Evolutionary conservation across 805 yeast species (phyloP), one percentile per base, ranked within the genome.

Genomic region (Candida palmyrensis): DNA sequence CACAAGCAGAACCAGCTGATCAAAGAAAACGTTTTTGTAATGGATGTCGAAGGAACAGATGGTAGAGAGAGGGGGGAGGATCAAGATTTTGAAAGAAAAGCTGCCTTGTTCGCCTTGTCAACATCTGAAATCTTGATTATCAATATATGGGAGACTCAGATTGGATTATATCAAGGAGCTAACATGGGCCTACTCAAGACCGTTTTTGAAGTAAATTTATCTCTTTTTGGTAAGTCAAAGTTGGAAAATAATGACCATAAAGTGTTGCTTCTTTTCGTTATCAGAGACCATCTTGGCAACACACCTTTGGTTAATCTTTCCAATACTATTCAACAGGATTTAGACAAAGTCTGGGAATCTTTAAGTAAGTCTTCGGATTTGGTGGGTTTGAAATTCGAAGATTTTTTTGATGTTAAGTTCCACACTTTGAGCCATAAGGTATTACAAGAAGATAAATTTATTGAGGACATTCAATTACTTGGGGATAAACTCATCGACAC

Each of bases 21-120:
- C 53, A 29, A 20, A 12, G 51, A 55, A 18, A 68, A 77, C 41
- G 66, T 87, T 8, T 71, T 86, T 40, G 94, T 92, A 2, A 73
- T 92, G 73, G 98, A 92, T 53, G 97, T 92, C n/a, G 98, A 92
- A 61, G 98, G 98, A 30, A 89, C 97, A 1, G 98, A 92, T 62
- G 97, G 98, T 30, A 74, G 96, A 39, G 98, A 92, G 60, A 75
- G 97, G 36, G 97, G 97, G 17, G 98, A 92, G 49, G 97, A 92
- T 58, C 97, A 92, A 59, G 98, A 92, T 59, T 92, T 92, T 57
- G 98, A 92, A 59, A 75, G 98, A 37, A 92, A 92, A 47, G 89
- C 96, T 1, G 97, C 97, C 0, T 64, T 92, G 27, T 92, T 92
- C 66, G 97, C 98, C 0, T 66, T 92, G 40, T 77, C 97, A 8